Conservation (phyloP, 441 rosid genomes). For the Adansonia grandidieri region DNA sequence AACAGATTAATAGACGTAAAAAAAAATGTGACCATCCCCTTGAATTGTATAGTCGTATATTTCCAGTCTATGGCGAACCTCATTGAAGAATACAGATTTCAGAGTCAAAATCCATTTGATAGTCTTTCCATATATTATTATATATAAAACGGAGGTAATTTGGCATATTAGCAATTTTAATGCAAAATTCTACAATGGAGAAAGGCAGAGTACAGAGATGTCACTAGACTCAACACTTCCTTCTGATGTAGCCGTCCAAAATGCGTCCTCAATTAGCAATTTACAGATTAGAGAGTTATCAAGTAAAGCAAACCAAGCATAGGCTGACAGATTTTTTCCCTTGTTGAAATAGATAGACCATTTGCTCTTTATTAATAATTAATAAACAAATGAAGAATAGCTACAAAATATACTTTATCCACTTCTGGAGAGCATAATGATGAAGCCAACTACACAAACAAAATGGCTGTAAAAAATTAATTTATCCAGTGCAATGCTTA, state of each 20-base stretch:
- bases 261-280: background rate
- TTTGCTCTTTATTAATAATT: background rate
- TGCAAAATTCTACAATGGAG: background rate
- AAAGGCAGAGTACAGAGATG: background rate
- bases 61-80: background rate
- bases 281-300: background rate
- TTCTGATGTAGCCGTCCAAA: background rate
- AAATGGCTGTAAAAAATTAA: background rate
- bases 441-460: background rate
- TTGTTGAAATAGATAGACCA: background rate
- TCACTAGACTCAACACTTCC: background rate
- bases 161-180: background rate
- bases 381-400: background rate
- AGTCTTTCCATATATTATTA: background rate
- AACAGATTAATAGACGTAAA: slow-evolving; percentile 8
- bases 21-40: background rate
- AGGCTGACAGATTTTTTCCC: background rate
- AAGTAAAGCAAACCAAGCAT: background rate
- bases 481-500: slow-evolving; percentile 41
- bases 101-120: background rate
- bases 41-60: background rate
- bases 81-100: background rate
- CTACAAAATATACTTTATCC: background rate
- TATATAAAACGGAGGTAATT: background rate
- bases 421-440: background rate